A percentile compares a stretch with the other conserved stretches of the same genome.
Conservation (phyloP, 2,329 filamentous ascomycete genomes). For the Eutypella sp. region DNA sequence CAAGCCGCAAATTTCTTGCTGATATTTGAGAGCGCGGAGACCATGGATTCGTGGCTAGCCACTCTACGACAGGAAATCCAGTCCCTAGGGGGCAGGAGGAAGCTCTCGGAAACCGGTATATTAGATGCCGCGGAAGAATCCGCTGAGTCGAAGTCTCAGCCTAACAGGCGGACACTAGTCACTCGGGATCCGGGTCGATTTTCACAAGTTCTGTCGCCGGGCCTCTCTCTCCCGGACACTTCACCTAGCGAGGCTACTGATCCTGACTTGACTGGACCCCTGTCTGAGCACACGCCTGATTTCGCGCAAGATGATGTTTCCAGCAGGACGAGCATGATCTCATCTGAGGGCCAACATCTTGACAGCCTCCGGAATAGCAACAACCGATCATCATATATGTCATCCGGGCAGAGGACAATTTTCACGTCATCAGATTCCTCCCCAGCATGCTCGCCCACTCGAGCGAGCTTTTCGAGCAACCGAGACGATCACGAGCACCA, state of each 20-base stretch:
- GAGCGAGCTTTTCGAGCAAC: slow-evolving; percentile 44
- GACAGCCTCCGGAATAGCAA: slow-evolving; percentile 48
- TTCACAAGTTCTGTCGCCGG: slow-evolving; percentile 33
- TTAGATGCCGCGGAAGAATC: slow-evolving; percentile 37
- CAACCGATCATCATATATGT: slow-evolving; percentile 55
- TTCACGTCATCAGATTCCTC: slow-evolving; percentile 56
- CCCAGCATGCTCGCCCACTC: slow-evolving; percentile 50
- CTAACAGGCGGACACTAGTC: slow-evolving; percentile 43
- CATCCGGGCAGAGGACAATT: slow-evolving; percentile 56
- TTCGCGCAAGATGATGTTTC: slow-evolving; percentile 50
- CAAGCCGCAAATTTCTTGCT: slow-evolving; percentile 62
- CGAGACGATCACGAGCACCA: slow-evolving; percentile 27
- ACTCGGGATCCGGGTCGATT: slow-evolving; percentile 44
- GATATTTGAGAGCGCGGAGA: slow-evolving; percentile 65
- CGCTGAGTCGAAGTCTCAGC: slow-evolving; percentile 30
- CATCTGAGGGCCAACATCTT: slow-evolving; percentile 54
- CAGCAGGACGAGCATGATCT: slow-evolving; percentile 51
- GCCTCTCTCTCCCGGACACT: slow-evolving; percentile 29
- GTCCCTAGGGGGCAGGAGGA: slow-evolving; percentile 61
- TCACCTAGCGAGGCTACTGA: slow-evolving; percentile 18
- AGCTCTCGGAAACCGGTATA: slow-evolving; percentile 54
- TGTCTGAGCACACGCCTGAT: slow-evolving; percentile 30
- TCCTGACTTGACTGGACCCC: slow-evolving; percentile 21
- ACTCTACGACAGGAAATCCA: slow-evolving; percentile 67
- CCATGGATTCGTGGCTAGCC: slow-evolving; percentile 73